These are phyloP conservation scores for Annona cherimola DNA, from an alignment of 164 flowering plant species.

Conservation along the genomic window DNA sequence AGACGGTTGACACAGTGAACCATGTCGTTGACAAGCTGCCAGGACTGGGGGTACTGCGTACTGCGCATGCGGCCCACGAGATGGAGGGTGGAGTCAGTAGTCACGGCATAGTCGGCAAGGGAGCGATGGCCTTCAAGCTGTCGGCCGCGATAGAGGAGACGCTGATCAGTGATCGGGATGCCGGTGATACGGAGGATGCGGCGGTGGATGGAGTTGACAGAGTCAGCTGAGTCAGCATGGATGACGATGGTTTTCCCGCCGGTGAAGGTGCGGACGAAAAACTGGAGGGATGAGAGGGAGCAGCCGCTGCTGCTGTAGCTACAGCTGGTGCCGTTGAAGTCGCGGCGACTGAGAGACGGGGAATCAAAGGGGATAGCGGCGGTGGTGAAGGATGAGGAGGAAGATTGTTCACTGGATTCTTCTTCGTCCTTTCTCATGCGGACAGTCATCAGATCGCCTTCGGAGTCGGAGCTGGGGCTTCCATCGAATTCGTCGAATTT, in stretches of 20 bases:
- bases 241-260: conserved; percentile 47
- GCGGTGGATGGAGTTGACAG: conserved; percentile 59
- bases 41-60: conserved; percentile 54
- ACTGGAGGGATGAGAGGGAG: conserved; percentile 30
- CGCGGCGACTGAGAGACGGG: neutral
- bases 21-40: conserved; percentile 55
- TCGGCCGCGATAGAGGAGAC: conserved; percentile 62
- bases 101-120: conserved; percentile 41
- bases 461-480: neutral
- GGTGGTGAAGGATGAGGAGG: neutral
- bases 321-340: neutral
- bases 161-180: conserved; percentile 62
- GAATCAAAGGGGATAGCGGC: neutral
- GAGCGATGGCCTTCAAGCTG: conserved; percentile 63
- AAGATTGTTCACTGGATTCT: neutral
- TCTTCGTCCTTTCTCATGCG: conserved; percentile 5
- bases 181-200: conserved; percentile 44
- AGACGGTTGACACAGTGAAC: conserved; percentile 29
- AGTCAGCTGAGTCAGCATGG: conserved; percentile 49
- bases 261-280: conserved; percentile 59
- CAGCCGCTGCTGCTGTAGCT: neutral
- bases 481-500: conserved; percentile 10
- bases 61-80: conserved; percentile 77
- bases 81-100: conserved; percentile 63
- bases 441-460: neutral